Conservation (phyloP, 1,284 basidiomycete genomes). For the Puccinia hordei region DNA sequence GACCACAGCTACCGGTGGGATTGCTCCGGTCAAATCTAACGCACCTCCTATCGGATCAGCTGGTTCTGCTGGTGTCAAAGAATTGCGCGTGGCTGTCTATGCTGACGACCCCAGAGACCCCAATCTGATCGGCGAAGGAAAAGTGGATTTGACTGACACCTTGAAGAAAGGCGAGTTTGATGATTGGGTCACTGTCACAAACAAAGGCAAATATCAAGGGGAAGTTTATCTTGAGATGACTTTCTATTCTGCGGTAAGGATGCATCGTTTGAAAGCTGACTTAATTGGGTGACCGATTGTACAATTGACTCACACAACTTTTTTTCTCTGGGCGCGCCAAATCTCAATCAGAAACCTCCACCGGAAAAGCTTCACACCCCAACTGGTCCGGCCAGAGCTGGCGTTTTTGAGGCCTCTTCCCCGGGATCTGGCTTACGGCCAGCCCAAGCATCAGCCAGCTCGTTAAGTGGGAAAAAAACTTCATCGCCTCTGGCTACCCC, state of each 20-base stretch:
- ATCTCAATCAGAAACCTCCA: conserved; percentile 41
- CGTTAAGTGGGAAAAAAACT: conserved; percentile 13
- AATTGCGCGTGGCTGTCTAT: conserved; percentile 79
- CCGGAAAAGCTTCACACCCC: conserved; percentile 38
- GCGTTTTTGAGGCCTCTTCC: conserved; percentile 44
- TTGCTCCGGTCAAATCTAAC: conserved; percentile 34
- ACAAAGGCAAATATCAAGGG: conserved; percentile 82
- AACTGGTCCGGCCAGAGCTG: conserved; percentile 31
- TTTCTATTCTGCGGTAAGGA: conserved; percentile 72
- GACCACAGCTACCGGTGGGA: conserved; percentile 53
- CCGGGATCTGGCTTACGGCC: conserved; percentile 34
- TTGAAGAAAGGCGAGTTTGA: conserved; percentile 94
- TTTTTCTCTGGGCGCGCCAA: neutral
- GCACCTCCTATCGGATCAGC: conserved; percentile 12
- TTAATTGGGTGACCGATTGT: neutral
- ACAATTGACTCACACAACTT: neutral
- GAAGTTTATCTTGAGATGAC: conserved; percentile 93
- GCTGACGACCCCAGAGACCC: conserved; percentile 95
- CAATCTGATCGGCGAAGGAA: conserved; percentile 87
- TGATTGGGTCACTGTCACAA: conserved; percentile 90
- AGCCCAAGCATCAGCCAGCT: neutral
- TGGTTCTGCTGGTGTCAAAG: conserved; percentile 63
- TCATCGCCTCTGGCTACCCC: conserved; percentile 13
- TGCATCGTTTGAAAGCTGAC: neutral
- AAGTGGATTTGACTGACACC: conserved; percentile 84